phyloP scores from a whole-genome alignment of 2,329 filamentous ascomycete species.

The Colletotrichum tamarilloi region DNA sequence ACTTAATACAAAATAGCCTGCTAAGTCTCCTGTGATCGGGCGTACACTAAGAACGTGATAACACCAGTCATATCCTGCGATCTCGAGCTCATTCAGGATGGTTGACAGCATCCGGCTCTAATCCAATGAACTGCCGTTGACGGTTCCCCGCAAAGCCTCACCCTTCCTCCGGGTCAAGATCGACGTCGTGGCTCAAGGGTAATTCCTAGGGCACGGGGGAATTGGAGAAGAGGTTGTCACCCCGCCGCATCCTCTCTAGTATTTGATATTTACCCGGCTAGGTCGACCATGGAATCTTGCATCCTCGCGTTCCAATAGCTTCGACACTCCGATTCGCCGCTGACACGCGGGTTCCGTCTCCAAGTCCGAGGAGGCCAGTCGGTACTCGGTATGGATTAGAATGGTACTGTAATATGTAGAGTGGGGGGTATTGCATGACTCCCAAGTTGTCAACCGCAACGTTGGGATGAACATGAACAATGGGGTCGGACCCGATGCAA shows the following conservation, averaged over 20 bases:
- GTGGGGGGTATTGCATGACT: too few relatives aligned
- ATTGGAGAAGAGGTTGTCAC: background rate
- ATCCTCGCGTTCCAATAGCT: background rate
- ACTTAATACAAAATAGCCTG: too few relatives aligned
- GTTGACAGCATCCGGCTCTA: background rate
- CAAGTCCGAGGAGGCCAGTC: background rate
- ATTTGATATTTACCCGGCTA: background rate
- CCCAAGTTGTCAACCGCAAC: background rate
- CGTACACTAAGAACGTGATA: too few relatives aligned
- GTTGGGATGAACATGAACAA: background rate
- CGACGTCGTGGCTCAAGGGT: background rate
- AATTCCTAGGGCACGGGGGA: too few relatives aligned
- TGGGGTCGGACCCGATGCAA: too few relatives aligned
- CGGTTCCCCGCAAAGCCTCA: slow-evolving; percentile 10
- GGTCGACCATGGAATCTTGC: background rate
- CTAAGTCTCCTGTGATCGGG: background rate
- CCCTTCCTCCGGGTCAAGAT: background rate
- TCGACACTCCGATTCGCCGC: background rate
- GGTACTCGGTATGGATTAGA: background rate
- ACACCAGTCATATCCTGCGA: background rate
- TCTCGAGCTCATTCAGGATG: background rate
- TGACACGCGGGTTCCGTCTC: background rate
- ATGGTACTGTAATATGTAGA: too few relatives aligned
- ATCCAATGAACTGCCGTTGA: background rate
- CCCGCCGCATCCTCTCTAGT: too few relatives aligned